Evolutionary conservation across 495 filamentous ascomycete genomes (phyloP), one percentile per base, ranked within the genome.

Genomic region (Jackrogersella minutella): DNA sequence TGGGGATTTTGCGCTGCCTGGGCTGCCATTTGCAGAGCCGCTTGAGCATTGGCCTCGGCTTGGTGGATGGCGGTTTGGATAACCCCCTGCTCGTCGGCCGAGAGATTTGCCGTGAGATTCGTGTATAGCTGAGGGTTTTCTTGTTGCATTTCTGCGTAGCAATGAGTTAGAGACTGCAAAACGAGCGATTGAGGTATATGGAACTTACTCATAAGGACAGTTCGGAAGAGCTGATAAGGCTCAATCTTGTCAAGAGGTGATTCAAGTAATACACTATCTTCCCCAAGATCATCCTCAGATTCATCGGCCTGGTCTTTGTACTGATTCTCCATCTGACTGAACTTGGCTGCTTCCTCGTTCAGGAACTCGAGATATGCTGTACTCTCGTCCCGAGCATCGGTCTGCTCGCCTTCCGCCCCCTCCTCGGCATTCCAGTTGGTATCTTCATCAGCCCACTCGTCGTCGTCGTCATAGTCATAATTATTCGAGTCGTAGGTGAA

Each of bases 311-410:
- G 82, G 7, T 86, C 82, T 17, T 55, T 64, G 24, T 73, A 68
- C 24, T 70, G 63, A 8, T 52, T 63, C 16, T 74, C 70, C 22
- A 71, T 70, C 37, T 86, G 85, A 47, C 86, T 84, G 72, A 95
- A 94, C 76, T 96, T 96, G 69, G 90, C 86, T 5, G 93, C 93
- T 87, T 97, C 94, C 72, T 94, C 89, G 68, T 93, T 94, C 46
- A 99, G 77, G 81, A 99, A 99, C 52, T 98, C 94, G 31, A 99
- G 85, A 73, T 99, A 99, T 1, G 95, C 93, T 16, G 90, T 88
- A 72, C 91, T 93, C 78, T 99, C 95, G 71, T 97, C 93, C 66
- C 90, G 86, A 68, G 85, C 83, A 66, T 97, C 95, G 9, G 74
- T 78, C 5, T 84, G 78, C 49, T 85, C 81, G 8, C 77, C 84